Evolutionary conservation across 2,329 filamentous ascomycete species (phyloP).

Genomic region (Xylaria sp.): DNA sequence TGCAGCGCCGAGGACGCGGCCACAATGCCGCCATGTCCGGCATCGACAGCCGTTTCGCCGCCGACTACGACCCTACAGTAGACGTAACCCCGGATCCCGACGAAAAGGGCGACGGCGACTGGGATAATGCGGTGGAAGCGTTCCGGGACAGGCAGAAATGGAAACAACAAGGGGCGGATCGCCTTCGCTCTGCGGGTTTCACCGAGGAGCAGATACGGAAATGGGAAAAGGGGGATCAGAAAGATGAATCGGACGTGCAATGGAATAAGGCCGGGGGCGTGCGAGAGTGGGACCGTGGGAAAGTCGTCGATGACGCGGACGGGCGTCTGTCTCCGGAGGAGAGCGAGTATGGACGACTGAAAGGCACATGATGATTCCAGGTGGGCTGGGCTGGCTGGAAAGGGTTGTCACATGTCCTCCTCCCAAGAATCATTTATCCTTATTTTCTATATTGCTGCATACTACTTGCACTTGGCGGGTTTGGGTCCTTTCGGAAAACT

Average conservation of each 20-base stretch:
- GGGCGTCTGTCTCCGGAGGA: slow-evolving; percentile 24
- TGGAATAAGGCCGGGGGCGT: slow-evolving; percentile 75
- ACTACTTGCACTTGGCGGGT: not conserved
- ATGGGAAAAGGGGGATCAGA: slow-evolving; percentile 69
- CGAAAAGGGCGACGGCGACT: slow-evolving; percentile 64
- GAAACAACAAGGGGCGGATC: slow-evolving; percentile 75
- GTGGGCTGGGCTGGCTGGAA: no score
- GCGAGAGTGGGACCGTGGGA: slow-evolving; percentile 66
- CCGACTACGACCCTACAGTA: slow-evolving; percentile 63
- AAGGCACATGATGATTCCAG: slow-evolving; percentile 14
- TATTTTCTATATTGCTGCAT: not conserved
- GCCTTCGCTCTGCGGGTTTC: slow-evolving; percentile 79
- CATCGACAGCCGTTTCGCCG: slow-evolving; percentile 82
- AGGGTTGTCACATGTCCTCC: no score
- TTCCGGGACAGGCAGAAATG: slow-evolving; percentile 80
- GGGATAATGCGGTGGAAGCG: slow-evolving; percentile 81
- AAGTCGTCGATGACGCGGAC: slow-evolving; percentile 42
- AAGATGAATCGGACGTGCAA: slow-evolving; percentile 68
- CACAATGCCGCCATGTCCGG: slow-evolving; percentile 64
- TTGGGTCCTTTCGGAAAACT: not conserved
- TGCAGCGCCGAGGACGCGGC: slow-evolving; percentile 73
- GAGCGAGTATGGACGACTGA: slow-evolving; percentile 28
- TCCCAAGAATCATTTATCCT: no score
- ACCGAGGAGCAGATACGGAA: slow-evolving; percentile 74
- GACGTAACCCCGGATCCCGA: slow-evolving; percentile 56